Conservation (phyloP, 106 monocot genomes). For the Allium sativum region DNA sequence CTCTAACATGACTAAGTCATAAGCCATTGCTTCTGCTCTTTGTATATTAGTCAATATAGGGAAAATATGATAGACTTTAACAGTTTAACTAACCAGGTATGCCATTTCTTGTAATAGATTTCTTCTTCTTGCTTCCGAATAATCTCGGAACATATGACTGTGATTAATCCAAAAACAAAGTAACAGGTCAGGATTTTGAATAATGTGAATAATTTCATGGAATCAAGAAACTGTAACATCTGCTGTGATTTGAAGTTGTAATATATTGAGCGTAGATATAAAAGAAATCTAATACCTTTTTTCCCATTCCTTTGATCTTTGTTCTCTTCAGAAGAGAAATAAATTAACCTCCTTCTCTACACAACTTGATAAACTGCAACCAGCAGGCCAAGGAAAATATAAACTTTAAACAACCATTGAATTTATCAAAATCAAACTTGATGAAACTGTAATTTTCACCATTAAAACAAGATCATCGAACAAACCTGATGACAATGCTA, state of each 20-base stretch:
- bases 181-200: too few relatives aligned
- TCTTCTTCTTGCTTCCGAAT: conserved; percentile 19
- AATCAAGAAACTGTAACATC: background rate
- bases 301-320: background rate
- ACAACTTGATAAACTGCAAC: too few relatives aligned
- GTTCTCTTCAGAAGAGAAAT: background rate
- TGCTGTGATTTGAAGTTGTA: background rate
- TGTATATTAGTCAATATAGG: too few relatives aligned
- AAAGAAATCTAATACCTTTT: background rate
- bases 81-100: background rate
- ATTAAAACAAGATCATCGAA: background rate
- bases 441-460: too few relatives aligned
- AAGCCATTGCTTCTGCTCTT: too few relatives aligned
- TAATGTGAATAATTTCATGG: background rate
- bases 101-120: background rate
- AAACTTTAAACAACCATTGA: too few relatives aligned
- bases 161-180: background rate
- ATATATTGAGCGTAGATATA: background rate
- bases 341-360: too few relatives aligned
- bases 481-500: background rate
- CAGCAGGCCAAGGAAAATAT: too few relatives aligned
- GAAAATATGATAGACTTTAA: too few relatives aligned
- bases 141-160: conserved; percentile 22
- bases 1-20: background rate
- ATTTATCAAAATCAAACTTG: too few relatives aligned